Evolutionary conservation across 2,329 filamentous ascomycete species (phyloP).

Genomic region (Pseudogymnoascus sp.): DNA sequence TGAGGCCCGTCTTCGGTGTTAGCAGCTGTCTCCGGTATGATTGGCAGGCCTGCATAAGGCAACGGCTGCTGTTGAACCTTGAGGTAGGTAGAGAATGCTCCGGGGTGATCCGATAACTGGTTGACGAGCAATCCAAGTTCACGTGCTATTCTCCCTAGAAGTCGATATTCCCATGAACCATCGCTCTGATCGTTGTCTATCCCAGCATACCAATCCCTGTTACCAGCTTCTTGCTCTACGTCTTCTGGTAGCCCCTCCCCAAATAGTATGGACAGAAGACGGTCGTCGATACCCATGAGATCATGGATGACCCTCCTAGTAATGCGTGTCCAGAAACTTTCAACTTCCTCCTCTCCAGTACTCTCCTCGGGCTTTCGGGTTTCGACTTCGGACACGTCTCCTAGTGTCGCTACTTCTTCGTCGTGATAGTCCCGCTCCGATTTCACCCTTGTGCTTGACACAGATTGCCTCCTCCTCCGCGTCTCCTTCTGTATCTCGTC

Average conservation of each 20-base stretch:
- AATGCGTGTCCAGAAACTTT: constrained; percentile 71
- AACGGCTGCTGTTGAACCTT: constrained; percentile 55
- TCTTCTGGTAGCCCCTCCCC: constrained; percentile 62
- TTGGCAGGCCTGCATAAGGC: constrained; percentile 71
- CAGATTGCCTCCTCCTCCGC: constrained; percentile 56
- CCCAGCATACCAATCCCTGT: constrained; percentile 31
- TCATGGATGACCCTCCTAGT: constrained; percentile 82
- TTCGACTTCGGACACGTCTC: constrained; percentile 14
- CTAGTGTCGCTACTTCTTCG: constrained; percentile 26
- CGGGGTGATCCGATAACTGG: constrained; percentile 77
- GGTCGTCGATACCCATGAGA: constrained; percentile 84
- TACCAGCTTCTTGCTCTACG: constrained; percentile 3
- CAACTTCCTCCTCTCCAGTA: constrained; percentile 34
- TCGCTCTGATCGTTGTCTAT: constrained; percentile 14
- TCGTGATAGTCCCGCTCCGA: constrained; percentile 21
- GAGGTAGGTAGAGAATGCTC: constrained; percentile 77
- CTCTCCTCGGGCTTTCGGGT: background rate
- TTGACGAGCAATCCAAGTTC: constrained; percentile 80
- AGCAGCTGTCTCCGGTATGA: constrained; percentile 46
- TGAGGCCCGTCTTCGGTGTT: constrained; percentile 23
- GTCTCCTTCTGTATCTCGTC: constrained; percentile 89
- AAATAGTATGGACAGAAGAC: constrained; percentile 74
- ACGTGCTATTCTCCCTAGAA: constrained; percentile 75
- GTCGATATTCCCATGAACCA: constrained; percentile 61
- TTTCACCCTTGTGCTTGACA: constrained; percentile 39